phyloP scores from a whole-genome alignment of 1,139 yeast species.

The Candida glucosophila region DNA sequence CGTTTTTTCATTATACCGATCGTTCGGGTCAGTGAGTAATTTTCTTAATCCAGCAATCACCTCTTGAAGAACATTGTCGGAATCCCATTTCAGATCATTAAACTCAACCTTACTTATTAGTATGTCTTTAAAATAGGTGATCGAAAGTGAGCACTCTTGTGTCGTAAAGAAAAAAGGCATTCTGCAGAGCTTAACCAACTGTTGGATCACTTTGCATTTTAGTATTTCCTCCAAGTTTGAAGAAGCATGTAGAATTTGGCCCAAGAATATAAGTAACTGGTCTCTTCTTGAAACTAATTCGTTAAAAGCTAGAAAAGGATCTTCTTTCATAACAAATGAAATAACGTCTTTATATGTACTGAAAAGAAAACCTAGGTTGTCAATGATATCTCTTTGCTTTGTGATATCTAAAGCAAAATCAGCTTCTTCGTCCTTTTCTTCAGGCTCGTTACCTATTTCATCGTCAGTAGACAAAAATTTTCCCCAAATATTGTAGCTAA shows the following conservation, averaged over 20 bases:
- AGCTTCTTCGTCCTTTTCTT: conserved; percentile 12
- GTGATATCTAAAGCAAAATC: conserved; percentile 36
- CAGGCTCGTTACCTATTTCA: no score
- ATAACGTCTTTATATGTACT: conserved; percentile 17
- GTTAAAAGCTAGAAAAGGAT: conserved; percentile 8
- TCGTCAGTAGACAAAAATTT: conserved; percentile 19
- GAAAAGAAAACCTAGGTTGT: conserved; percentile 48
- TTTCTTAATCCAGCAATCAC: conserved; percentile 45
- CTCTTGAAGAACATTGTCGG: conserved; percentile 24
- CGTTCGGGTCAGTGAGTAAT: conserved; percentile 15
- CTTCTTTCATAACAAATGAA: conserved; percentile 14
- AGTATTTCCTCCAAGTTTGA: conserved; percentile 62
- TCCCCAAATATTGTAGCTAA: conserved; percentile 29
- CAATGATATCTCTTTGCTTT: conserved; percentile 53
- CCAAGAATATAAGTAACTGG: conserved; percentile 52
- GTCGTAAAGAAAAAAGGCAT: conserved; percentile 36
- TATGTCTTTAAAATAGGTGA: conserved; percentile 61
- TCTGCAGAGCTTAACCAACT: conserved; percentile 46
- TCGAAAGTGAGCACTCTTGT: conserved; percentile 53
- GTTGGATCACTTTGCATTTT: conserved; percentile 57
- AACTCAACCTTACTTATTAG: conserved; percentile 29
- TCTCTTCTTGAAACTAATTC: conserved; percentile 41
- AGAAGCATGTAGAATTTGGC: conserved; percentile 59
- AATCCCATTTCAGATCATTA: conserved; percentile 26
- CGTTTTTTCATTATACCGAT: conserved; percentile 6